Conservation (phyloP, 75 land plant species). For the Gnetum montanum region DNA sequence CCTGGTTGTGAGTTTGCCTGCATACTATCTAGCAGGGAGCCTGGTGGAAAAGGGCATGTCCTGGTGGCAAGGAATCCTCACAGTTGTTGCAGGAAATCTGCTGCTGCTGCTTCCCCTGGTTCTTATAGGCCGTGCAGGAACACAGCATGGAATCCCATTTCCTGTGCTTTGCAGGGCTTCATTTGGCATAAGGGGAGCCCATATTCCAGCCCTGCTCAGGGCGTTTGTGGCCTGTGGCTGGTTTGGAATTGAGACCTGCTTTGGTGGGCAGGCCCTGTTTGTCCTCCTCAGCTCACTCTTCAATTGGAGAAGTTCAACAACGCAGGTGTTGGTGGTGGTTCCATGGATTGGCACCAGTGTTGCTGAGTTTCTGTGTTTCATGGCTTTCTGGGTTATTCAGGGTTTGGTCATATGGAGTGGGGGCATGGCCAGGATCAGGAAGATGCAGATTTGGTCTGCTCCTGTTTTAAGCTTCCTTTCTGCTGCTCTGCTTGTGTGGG, state of each 20-base stretch:
- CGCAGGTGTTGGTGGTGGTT: conserved; percentile 6
- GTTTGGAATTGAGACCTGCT: conserved; percentile 96
- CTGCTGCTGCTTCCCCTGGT: conserved; percentile 48
- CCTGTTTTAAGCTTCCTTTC: conserved; percentile 63
- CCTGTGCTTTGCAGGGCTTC: conserved; percentile 69
- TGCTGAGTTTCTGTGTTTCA: conserved; percentile 64
- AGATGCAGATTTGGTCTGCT: conserved; percentile 80
- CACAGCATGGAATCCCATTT: conserved; percentile 75
- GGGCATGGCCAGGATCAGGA: conserved; percentile 64
- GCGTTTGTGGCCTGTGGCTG: conserved; percentile 92
- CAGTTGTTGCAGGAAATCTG: conserved; percentile 62
- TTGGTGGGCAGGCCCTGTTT: conserved; percentile 81
- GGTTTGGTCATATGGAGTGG: conserved; percentile 62
- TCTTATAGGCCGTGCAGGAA: conserved; percentile 62
- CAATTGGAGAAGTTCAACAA: neutral
- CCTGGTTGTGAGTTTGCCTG: conserved; percentile 87
- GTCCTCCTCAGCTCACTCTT: conserved; percentile 36
- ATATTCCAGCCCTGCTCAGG: conserved; percentile 65
- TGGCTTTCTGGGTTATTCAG: conserved; percentile 70
- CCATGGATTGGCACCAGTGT: conserved; percentile 52
- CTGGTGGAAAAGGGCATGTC: conserved; percentile 94
- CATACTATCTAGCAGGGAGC: conserved; percentile 88
- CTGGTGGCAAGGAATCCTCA: conserved; percentile 89
- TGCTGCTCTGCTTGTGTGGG: conserved; percentile 60
- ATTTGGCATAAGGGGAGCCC: conserved; percentile 78